Conservation (phyloP, 257 asterid genomes). For the Fraxinus excelsior region DNA sequence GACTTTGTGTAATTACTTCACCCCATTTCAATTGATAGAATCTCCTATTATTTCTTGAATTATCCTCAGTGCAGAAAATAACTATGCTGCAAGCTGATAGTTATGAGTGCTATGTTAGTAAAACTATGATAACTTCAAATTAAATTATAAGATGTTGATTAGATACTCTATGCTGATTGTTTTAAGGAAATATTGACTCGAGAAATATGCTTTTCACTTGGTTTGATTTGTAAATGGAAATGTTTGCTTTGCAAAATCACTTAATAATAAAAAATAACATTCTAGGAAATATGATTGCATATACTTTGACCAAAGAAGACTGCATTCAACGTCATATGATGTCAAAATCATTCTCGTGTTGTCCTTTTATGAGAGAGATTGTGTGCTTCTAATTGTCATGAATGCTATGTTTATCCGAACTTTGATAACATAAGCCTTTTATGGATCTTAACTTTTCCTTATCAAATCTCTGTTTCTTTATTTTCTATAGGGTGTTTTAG, state of each 20-base stretch:
- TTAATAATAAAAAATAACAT: background rate
- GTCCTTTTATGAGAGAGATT: background rate
- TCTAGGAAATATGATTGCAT: background rate
- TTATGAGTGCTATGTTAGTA: background rate
- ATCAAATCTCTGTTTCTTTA: slow-evolving; percentile 11
- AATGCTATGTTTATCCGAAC: background rate
- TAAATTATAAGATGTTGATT: background rate
- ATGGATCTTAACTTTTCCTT: background rate
- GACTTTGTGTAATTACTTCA: background rate
- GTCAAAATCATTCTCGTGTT: background rate
- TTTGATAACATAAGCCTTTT: slow-evolving; percentile 1
- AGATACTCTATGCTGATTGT: background rate
- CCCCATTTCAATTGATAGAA: background rate
- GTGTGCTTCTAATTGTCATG: background rate
- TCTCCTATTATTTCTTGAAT: background rate
- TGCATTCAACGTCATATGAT: background rate
- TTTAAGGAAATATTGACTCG: slow-evolving; percentile 1
- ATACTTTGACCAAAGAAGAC: background rate
- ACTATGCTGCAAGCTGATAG: background rate
- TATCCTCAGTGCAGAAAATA: background rate
- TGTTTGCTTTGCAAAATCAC: slow-evolving; percentile 9
- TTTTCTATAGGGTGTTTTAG: slow-evolving; percentile 75
- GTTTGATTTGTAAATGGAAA: slow-evolving; percentile 8
- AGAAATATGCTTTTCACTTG: slow-evolving; percentile 2
- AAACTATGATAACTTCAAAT: background rate